Conservation (phyloP, 2,329 filamentous ascomycete species). For the Aspergillus felis region DNA sequence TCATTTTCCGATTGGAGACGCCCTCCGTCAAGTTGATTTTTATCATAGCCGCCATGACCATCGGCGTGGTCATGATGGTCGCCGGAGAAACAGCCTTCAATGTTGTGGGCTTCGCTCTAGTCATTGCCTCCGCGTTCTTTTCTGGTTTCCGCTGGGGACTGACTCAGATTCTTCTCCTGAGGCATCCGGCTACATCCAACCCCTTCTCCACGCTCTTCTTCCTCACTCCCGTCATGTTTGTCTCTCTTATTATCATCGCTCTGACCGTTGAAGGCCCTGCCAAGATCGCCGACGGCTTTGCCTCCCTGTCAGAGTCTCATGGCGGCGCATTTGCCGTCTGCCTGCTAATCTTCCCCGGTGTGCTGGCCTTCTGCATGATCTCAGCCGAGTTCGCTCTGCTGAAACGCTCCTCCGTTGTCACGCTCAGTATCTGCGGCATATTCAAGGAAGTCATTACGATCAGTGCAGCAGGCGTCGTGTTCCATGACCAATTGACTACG, state of each 20-base stretch:
- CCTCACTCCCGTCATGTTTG: conserved; percentile 95
- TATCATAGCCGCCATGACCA: conserved; percentile 88
- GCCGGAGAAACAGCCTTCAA: conserved; percentile 91
- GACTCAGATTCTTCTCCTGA: conserved; percentile 92
- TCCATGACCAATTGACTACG: conserved; percentile 79
- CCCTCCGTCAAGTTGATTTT: conserved; percentile 79
- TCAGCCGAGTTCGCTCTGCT: conserved; percentile 92
- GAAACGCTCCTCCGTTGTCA: conserved; percentile 92
- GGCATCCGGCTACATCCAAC: conserved; percentile 91
- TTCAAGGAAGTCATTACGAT: conserved; percentile 99
- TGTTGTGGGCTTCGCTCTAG: conserved; percentile 78
- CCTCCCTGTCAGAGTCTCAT: conserved; percentile 60
- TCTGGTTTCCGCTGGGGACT: conserved; percentile 97
- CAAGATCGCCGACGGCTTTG: conserved; percentile 63
- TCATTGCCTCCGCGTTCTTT: conserved; percentile 91
- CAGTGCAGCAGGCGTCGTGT: conserved; percentile 78
- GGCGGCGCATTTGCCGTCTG: conserved; percentile 63
- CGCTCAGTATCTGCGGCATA: conserved; percentile 91
- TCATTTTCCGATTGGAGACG: conserved; percentile 84
- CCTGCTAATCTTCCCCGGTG: conserved; percentile 83
- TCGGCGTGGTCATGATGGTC: conserved; percentile 96
- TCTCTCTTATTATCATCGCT: conserved; percentile 73
- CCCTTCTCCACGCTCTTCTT: conserved; percentile 97
- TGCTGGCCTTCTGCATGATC: conserved; percentile 94
- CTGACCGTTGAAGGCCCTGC: conserved; percentile 78